These are phyloP conservation scores for Penicillium sp. DNA, from an alignment of 2,329 filamentous ascomycete species.

Conservation along the genomic window DNA sequence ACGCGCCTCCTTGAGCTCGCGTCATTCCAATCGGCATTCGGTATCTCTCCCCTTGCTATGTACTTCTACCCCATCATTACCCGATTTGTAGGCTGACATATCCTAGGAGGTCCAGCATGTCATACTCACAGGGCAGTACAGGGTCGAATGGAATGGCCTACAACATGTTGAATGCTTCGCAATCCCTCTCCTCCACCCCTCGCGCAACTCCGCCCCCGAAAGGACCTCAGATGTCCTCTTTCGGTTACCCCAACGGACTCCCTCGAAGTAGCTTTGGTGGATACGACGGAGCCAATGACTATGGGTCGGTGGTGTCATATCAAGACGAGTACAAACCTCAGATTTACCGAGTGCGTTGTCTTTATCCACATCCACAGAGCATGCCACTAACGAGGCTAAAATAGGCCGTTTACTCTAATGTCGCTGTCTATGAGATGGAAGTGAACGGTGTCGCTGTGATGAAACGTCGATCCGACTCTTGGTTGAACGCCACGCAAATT, in stretches of 20 bases:
- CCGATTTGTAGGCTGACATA: constrained; percentile 7
- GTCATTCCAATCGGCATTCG: constrained; percentile 23
- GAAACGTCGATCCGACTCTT: constrained; percentile 87
- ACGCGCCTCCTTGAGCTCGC: constrained; percentile 28
- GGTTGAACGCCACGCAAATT: constrained; percentile 97
- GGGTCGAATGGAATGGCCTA: constrained; percentile 34
- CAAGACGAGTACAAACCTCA: constrained; percentile 38
- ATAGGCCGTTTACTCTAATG: constrained; percentile 82
- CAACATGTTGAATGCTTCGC: constrained; percentile 38
- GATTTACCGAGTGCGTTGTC: constrained; percentile 40
- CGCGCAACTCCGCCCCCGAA: constrained; percentile 39
- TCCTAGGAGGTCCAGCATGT: constrained; percentile 20
- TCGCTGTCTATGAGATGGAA: constrained; percentile 98
- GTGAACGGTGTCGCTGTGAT: constrained; percentile 88
- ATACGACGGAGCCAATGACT: constrained; percentile 37
- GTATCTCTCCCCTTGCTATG: constrained; percentile 17
- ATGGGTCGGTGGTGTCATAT: constrained; percentile 30
- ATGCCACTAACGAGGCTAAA: constrained; percentile 11
- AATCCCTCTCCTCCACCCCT: constrained; percentile 40
- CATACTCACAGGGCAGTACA: constrained; percentile 34
- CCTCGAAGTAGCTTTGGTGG: constrained; percentile 31
- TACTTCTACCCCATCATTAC: constrained; percentile 12
- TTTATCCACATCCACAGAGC: background rate
- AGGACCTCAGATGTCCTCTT: constrained; percentile 38
- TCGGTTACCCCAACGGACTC: constrained; percentile 33